A percentile compares a stretch with the other conserved stretches of the same genome.
phyloP scores from a whole-genome alignment of 2,329 filamentous ascomycete genomes.

The Capronia americana region DNA sequence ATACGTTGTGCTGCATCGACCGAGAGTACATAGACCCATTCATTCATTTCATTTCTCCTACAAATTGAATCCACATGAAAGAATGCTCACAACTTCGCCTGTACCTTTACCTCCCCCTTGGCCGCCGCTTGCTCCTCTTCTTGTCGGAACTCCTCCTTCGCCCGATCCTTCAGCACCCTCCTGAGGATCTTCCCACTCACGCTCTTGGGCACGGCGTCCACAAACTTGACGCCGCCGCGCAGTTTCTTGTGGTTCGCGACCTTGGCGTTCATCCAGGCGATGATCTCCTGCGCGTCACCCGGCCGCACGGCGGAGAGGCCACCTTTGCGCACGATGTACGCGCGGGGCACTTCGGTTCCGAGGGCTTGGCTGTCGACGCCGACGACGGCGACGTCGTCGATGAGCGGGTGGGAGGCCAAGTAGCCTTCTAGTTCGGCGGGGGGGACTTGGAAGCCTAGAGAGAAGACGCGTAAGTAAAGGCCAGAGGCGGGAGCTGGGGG shows the following conservation, averaged over 20 bases:
- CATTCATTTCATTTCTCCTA: not conserved
- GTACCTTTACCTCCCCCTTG: constrained; percentile 11
- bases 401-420: constrained; percentile 49
- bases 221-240: constrained; percentile 47
- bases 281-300: constrained; percentile 42
- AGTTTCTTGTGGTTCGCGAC: constrained; percentile 47
- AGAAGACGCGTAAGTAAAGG: not conserved
- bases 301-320: constrained; percentile 64
- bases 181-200: constrained; percentile 49
- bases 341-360: constrained; percentile 52
- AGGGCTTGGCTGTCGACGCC: constrained; percentile 45
- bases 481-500: too few relatives aligned
- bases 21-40: too few relatives aligned
- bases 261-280: constrained; percentile 42
- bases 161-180: constrained; percentile 46
- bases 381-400: constrained; percentile 57
- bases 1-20: too few relatives aligned
- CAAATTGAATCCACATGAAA: not conserved
- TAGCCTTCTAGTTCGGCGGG: constrained; percentile 58
- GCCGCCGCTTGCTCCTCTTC: constrained; percentile 35
- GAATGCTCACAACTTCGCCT: not conserved
- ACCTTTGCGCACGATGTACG: constrained; percentile 49
- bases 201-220: constrained; percentile 49
- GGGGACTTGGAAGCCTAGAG: constrained; percentile 52
- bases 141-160: constrained; percentile 38